phyloP scores from a whole-genome alignment of 2,329 filamentous ascomycete genomes.

The Paecilomyces niveus region DNA sequence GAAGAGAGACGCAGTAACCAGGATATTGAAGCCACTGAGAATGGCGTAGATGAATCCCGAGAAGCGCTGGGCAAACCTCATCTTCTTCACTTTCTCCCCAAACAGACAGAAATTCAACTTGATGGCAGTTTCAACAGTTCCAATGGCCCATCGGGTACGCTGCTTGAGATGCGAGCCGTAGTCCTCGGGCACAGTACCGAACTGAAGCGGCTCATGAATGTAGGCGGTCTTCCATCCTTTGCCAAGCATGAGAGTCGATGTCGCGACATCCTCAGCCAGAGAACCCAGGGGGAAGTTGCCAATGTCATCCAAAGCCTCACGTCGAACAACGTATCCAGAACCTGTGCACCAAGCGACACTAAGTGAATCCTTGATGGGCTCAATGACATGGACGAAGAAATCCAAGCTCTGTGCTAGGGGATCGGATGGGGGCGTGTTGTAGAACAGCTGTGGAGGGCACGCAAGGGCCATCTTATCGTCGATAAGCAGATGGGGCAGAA shows the following conservation, averaged over 20 bases:
- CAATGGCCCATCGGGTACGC: constrained; percentile 32
- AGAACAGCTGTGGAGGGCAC: constrained; percentile 57
- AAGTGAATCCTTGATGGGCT: constrained; percentile 39
- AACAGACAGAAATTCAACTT: constrained; percentile 56
- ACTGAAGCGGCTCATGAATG: constrained; percentile 54
- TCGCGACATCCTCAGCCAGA: constrained; percentile 55
- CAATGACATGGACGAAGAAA: constrained; percentile 51
- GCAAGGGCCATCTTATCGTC: constrained; percentile 53
- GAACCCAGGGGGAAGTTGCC: constrained; percentile 56
- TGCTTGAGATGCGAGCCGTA: constrained; percentile 29
- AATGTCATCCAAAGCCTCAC: constrained; percentile 54
- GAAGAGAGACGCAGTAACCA: constrained; percentile 49
- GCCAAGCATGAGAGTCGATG: constrained; percentile 52
- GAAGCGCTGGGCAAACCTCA: constrained; percentile 52
- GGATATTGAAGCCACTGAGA: constrained; percentile 50
- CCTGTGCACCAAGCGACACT: constrained; percentile 59
- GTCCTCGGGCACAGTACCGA: constrained; percentile 41
- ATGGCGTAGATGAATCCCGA: constrained; percentile 53
- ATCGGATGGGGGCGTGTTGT: constrained; percentile 54
- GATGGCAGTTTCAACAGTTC: constrained; percentile 52
- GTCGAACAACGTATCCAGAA: constrained; percentile 54
- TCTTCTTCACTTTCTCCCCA: constrained; percentile 46
- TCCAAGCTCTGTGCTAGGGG: constrained; percentile 53
- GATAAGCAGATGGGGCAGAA: constrained; percentile 52
- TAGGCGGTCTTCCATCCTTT: constrained; percentile 57